phyloP scores from a whole-genome alignment of 2,329 filamentous ascomycete species.

The Blumeria graminis region DNA sequence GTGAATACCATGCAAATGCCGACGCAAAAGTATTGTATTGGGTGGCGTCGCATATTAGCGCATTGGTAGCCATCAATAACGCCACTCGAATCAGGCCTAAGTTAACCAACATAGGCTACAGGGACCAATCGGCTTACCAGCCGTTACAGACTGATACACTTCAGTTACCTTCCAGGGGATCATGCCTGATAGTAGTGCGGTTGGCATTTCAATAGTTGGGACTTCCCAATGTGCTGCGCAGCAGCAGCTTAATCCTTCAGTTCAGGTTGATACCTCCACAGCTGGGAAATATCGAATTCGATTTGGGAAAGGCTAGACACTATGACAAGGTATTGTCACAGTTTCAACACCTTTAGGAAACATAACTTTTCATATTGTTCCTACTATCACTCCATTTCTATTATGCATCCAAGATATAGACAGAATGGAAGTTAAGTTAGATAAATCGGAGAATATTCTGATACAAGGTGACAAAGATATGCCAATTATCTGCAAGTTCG shows the following conservation, averaged over 20 bases:
- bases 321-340: not conserved
- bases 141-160: too few relatives aligned
- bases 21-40: too few relatives aligned
- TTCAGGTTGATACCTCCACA: not conserved
- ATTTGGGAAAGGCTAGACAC: not conserved
- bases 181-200: too few relatives aligned
- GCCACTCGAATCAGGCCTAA: too few relatives aligned
- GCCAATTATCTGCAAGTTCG: conserved; percentile 1
- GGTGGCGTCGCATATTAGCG: too few relatives aligned
- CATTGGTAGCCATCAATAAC: too few relatives aligned
- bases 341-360: not conserved
- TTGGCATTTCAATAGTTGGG: too few relatives aligned
- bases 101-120: too few relatives aligned
- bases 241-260: not conserved
- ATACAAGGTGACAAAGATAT: conserved; percentile 2
- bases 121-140: too few relatives aligned
- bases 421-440: not conserved
- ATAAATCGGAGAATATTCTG: conserved; percentile 1
- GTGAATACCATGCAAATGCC: too few relatives aligned
- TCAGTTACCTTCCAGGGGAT: too few relatives aligned
- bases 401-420: conserved; percentile 2
- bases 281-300: not conserved
- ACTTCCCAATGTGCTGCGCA: not conserved
- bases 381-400: conserved; percentile 1
- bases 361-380: conserved; percentile 2